phyloP scores from a whole-genome alignment of 148 eudicot species.

The Dysphania ambrosioides region DNA sequence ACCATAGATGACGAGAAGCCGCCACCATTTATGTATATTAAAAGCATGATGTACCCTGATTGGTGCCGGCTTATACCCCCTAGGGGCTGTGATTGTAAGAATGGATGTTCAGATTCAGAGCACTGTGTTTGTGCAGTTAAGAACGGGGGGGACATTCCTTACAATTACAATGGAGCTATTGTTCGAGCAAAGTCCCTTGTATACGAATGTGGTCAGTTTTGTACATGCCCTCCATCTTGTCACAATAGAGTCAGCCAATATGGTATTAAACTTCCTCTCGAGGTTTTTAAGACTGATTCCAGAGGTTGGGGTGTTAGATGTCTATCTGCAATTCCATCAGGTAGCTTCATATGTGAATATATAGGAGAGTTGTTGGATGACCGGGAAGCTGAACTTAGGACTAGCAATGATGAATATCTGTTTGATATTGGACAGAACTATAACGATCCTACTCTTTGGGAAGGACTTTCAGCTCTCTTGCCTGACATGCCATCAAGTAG shows the following conservation, averaged over 20 bases:
- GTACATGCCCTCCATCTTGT: constrained; percentile 78
- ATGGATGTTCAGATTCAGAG: constrained; percentile 59
- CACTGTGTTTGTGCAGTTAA: constrained; percentile 57
- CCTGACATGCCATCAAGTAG: constrained; percentile 26
- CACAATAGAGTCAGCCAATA: constrained; percentile 75
- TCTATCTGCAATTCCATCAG: constrained; percentile 67
- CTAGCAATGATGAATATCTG: constrained; percentile 69
- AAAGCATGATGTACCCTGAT: constrained; percentile 60
- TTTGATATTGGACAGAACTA: constrained; percentile 87
- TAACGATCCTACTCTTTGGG: constrained; percentile 40
- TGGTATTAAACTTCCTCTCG: constrained; percentile 72
- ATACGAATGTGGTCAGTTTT: constrained; percentile 81
- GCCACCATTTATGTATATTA: constrained; percentile 55
- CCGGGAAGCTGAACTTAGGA: constrained; percentile 74
- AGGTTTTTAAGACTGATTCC: constrained; percentile 74
- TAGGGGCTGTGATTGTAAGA: constrained; percentile 59
- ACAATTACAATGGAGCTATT: constrained; percentile 62
- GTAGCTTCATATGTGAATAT: constrained; percentile 92
- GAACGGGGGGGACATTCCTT: constrained; percentile 85
- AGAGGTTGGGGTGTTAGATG: constrained; percentile 96
- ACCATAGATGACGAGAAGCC: constrained; percentile 63
- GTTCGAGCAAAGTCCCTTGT: constrained; percentile 75
- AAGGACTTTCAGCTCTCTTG: constrained; percentile 33
- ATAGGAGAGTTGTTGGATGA: constrained; percentile 86
- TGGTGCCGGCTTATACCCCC: constrained; percentile 47